phyloP scores from a whole-genome alignment of 1,284 basidiomycete genomes.

The Irpex sp. region DNA sequence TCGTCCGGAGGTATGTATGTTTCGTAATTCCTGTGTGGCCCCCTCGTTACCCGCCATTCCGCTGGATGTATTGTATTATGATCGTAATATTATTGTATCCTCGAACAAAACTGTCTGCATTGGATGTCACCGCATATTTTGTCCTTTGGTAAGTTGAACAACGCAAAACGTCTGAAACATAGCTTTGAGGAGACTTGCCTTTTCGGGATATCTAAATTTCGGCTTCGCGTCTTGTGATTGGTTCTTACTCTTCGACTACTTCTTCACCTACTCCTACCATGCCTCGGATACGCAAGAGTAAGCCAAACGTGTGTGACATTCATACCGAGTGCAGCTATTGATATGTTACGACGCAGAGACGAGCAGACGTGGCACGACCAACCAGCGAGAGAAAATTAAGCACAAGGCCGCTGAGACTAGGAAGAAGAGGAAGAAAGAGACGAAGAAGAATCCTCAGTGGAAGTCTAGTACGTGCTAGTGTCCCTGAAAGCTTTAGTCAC shows the following conservation, averaged over 20 bases:
- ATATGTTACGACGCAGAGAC: constrained; percentile 60
- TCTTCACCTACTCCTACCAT: constrained; percentile 33
- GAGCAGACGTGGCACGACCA: constrained; percentile 72
- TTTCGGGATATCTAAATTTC: constrained; percentile 4
- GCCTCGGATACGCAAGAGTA: constrained; percentile 78
- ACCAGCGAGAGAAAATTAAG: constrained; percentile 75
- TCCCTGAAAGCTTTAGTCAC: too few relatives aligned
- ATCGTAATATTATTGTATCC: too few relatives aligned
- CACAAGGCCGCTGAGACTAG: constrained; percentile 78
- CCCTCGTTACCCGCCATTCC: background rate
- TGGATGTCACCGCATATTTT: too few relatives aligned
- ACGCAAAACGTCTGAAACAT: background rate
- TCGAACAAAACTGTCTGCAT: too few relatives aligned
- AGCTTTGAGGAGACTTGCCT: background rate
- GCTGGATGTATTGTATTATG: background rate
- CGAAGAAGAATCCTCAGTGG: constrained; percentile 86
- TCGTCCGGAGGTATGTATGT: too few relatives aligned
- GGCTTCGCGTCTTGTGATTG: constrained; percentile 1
- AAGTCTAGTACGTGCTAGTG: constrained; percentile 67
- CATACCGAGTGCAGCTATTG: background rate
- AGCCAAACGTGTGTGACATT: constrained; percentile 17
- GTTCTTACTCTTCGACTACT: background rate
- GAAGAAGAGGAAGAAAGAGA: constrained; percentile 76
- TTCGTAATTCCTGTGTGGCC: background rate
- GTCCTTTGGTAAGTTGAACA: background rate